Conservation (phyloP, 257 asterid genomes). For the Anisodus tanguticus region DNA sequence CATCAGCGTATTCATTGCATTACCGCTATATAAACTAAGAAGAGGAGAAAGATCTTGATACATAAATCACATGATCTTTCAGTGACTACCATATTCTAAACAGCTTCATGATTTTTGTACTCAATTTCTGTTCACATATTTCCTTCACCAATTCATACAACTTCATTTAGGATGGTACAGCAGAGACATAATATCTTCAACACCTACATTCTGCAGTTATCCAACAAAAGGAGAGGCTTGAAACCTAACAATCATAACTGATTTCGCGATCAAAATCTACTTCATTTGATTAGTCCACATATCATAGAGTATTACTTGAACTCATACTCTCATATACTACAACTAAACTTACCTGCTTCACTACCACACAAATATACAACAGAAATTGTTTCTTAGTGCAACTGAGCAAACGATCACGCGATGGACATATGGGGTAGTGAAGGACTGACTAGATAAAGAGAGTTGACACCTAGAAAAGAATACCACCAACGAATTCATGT, state of each 20-base stretch:
- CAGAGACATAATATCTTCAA: background rate
- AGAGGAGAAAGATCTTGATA: too few relatives aligned
- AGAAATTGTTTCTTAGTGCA: background rate
- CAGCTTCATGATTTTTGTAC: too few relatives aligned
- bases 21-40: too few relatives aligned
- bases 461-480: background rate
- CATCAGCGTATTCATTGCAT: too few relatives aligned
- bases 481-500: background rate
- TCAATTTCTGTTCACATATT: too few relatives aligned
- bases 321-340: background rate
- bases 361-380: background rate
- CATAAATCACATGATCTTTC: too few relatives aligned
- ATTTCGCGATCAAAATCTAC: background rate
- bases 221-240: background rate
- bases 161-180: background rate
- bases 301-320: background rate
- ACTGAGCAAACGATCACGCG: background rate
- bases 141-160: background rate
- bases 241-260: background rate
- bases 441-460: background rate
- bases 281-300: background rate
- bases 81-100: too few relatives aligned
- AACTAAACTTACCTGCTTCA: too few relatives aligned
- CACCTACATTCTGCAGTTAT: background rate
- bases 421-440: background rate